phyloP scores from a whole-genome alignment of 2,329 filamentous ascomycete genomes.

The Fusarium sp. region DNA sequence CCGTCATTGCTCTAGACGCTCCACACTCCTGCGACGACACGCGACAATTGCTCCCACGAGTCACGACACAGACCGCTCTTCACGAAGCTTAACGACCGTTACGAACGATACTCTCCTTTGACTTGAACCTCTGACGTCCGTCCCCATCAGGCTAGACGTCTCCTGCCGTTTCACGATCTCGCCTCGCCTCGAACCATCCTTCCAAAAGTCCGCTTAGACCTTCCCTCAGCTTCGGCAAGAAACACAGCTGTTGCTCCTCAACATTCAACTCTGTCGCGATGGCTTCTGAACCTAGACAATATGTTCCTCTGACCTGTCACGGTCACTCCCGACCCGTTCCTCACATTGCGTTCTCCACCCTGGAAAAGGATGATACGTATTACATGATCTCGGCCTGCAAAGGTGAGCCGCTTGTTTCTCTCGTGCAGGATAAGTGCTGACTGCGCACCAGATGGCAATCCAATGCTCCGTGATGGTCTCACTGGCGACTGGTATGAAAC shows the following conservation, averaged over 20 bases:
- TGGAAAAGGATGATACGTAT: slow-evolving; percentile 85
- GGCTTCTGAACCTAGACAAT: slow-evolving; percentile 62
- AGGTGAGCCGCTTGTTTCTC: slow-evolving; percentile 61
- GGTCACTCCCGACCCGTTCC: slow-evolving; percentile 93
- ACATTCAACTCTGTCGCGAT: slow-evolving; percentile 41
- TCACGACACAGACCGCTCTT: slow-evolving; percentile 35
- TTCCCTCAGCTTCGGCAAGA: not conserved
- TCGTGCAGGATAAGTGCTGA: slow-evolving; percentile 21
- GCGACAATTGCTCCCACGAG: slow-evolving; percentile 36
- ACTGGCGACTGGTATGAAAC: slow-evolving; percentile 86
- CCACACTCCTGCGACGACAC: slow-evolving; percentile 40
- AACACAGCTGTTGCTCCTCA: slow-evolving; percentile 3
- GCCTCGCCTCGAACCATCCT: not conserved
- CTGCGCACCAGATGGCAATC: slow-evolving; percentile 82
- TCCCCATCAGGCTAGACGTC: not conserved
- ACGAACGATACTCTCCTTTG: slow-evolving; percentile 37
- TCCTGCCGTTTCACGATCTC: slow-evolving; percentile 8
- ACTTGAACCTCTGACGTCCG: slow-evolving; percentile 17
- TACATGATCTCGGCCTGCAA: slow-evolving; percentile 96
- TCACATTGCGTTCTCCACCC: slow-evolving; percentile 88
- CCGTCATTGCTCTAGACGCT: slow-evolving; percentile 25
- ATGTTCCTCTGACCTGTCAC: slow-evolving; percentile 92
- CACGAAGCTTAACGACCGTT: slow-evolving; percentile 46
- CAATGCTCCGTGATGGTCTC: slow-evolving; percentile 95
- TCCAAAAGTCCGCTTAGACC: slow-evolving; percentile 8